phyloP scores from a whole-genome alignment of 768 basidiomycete species.

The Hygrophoropsis aurantiaca region DNA sequence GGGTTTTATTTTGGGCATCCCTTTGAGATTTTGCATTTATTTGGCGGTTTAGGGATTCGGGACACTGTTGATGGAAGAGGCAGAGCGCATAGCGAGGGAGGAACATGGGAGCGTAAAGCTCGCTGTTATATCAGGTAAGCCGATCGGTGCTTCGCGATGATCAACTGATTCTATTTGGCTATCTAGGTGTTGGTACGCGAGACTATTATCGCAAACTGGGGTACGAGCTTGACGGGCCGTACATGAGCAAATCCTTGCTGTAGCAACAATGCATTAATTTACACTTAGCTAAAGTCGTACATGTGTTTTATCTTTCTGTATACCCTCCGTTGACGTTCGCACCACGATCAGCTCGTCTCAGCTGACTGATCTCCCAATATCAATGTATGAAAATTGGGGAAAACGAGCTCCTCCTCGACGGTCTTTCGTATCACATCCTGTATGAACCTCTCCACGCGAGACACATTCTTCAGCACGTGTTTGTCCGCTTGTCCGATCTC shows the following conservation, averaged over 20 bases:
- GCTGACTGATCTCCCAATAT: constrained; percentile 44
- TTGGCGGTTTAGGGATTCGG: constrained; percentile 75
- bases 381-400: constrained; percentile 91
- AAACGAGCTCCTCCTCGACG: constrained; percentile 93
- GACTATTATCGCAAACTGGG: constrained; percentile 96
- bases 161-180: constrained; percentile 4
- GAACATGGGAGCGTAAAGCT: constrained; percentile 96
- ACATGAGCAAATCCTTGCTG: constrained; percentile 87
- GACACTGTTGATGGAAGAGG: constrained; percentile 97
- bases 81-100: constrained; percentile 94
- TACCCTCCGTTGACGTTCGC: constrained; percentile 4
- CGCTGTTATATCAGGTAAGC: constrained; percentile 92
- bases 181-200: constrained; percentile 86
- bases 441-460: constrained; percentile 92
- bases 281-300: background rate
- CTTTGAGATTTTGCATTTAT: constrained; percentile 3
- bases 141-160: background rate
- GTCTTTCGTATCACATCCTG: constrained; percentile 95
- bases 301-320: constrained; percentile 11
- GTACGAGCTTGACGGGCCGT: constrained; percentile 93
- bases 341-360: constrained; percentile 1
- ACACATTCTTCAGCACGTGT: constrained; percentile 94
- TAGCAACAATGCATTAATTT: constrained; percentile 31
- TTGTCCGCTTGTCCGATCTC: constrained; percentile 96
- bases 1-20: constrained; percentile 8